Evolutionary conservation across 164 flowering plant genomes (phyloP).

Genomic region (Stephania japonica): DNA sequence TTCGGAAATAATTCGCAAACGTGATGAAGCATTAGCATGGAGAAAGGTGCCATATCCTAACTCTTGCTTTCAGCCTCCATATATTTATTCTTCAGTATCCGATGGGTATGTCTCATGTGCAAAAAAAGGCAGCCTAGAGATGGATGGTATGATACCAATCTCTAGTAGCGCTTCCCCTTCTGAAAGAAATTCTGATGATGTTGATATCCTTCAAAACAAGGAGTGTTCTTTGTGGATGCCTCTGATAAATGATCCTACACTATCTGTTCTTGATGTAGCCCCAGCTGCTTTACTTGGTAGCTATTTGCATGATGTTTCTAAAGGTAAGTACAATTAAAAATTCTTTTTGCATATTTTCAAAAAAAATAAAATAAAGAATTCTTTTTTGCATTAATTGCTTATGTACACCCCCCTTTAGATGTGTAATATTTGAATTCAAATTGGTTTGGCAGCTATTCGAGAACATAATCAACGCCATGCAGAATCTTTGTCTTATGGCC

Average conservation of each 20-base stretch:
- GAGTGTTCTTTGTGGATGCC: slow-evolving; percentile 53
- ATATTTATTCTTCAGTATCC: slow-evolving; percentile 44
- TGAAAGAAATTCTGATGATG: slow-evolving; percentile 17
- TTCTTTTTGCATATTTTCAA: background rate
- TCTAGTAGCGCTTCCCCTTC: slow-evolving; percentile 18
- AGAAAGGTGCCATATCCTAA: slow-evolving; percentile 53
- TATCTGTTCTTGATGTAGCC: slow-evolving; percentile 74
- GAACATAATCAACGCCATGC: slow-evolving; percentile 39
- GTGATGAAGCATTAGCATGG: slow-evolving; percentile 46
- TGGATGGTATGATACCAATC: slow-evolving; percentile 5
- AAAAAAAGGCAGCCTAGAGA: slow-evolving; percentile 10
- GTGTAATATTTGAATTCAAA: slow-evolving; percentile 10
- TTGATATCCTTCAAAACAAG: slow-evolving; percentile 9
- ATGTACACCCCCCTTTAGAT: slow-evolving; percentile 7
- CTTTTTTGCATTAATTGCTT: background rate
- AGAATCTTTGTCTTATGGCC: slow-evolving; percentile 30
- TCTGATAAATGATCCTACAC: slow-evolving; percentile 37
- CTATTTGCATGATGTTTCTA: slow-evolving; percentile 60
- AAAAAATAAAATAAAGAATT: background rate
- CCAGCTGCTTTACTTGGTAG: slow-evolving; percentile 61
- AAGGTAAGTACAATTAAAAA: slow-evolving; percentile 39
- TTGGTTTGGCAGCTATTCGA: slow-evolving; percentile 49
- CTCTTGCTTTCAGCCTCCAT: slow-evolving; percentile 48
- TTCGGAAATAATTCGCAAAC: slow-evolving; percentile 50
- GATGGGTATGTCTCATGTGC: slow-evolving; percentile 16